These are phyloP conservation scores for Phaeolepiota aurea DNA, from an alignment of 768 basidiomycete genomes.

Conservation along the genomic window DNA sequence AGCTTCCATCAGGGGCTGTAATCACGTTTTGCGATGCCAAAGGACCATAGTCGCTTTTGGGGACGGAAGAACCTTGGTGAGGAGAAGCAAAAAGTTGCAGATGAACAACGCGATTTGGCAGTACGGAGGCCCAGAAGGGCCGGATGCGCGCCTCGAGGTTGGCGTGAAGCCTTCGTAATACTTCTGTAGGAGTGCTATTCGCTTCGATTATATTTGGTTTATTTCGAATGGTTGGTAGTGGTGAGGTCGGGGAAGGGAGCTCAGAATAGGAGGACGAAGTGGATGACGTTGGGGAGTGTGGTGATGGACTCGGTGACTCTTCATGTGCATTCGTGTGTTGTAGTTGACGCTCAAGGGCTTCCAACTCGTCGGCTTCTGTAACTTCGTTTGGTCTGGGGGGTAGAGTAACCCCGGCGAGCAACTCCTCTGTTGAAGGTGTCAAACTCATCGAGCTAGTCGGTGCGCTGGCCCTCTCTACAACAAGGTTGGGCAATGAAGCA, in stretches of 20 bases:
- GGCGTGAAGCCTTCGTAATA: constrained; percentile 48
- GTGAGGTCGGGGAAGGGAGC: background rate
- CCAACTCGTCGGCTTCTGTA: constrained; percentile 47
- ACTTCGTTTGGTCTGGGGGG: constrained; percentile 56
- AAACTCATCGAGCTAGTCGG: constrained; percentile 18
- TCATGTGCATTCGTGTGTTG: constrained; percentile 18
- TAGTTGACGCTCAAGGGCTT: constrained; percentile 48
- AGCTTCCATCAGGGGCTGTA: constrained; percentile 67
- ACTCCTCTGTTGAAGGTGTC: constrained; percentile 39
- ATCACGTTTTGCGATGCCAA: constrained; percentile 40
- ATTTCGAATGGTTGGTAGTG: background rate
- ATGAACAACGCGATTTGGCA: constrained; percentile 54
- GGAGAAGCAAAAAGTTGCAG: constrained; percentile 50
- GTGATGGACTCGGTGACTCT: constrained; percentile 8
- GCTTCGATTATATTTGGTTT: constrained; percentile 7
- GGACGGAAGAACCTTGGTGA: constrained; percentile 13
- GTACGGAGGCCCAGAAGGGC: constrained; percentile 73
- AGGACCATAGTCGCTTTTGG: constrained; percentile 27
- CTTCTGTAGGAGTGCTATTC: constrained; percentile 14
- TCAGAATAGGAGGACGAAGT: constrained; percentile 5
- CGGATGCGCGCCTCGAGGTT: constrained; percentile 74
- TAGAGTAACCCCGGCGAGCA: constrained; percentile 35
- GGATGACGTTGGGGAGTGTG: constrained; percentile 13
- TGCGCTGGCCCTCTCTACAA: constrained; percentile 19
- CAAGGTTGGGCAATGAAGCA: constrained; percentile 62